Evolutionary conservation across 2,329 filamentous ascomycete genomes (phyloP).

Genomic region (Lecanicillium sp.): DNA sequence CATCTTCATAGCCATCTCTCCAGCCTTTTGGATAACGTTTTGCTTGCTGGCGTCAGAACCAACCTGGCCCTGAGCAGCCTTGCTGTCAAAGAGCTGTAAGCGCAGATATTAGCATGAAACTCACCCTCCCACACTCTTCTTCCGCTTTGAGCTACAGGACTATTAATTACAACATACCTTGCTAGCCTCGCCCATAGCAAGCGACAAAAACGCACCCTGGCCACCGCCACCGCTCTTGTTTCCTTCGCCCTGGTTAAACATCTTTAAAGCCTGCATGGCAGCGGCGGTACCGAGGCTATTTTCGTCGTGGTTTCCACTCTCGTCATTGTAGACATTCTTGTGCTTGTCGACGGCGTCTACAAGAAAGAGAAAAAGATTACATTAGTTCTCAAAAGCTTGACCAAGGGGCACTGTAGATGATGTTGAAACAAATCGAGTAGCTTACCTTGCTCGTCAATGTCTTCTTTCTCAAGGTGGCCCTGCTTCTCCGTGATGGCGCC

Average conservation of each 20-base stretch:
- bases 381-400: no score
- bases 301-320: constrained; percentile 37
- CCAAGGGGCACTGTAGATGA: no score
- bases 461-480: constrained; percentile 35
- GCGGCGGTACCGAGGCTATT: constrained; percentile 60
- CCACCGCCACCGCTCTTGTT: constrained; percentile 46
- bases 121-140: no score
- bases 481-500: constrained; percentile 41
- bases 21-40: constrained; percentile 68
- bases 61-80: constrained; percentile 45
- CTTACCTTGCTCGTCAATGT: constrained; percentile 41
- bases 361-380: neutral
- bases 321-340: constrained; percentile 59
- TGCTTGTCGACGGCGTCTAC: constrained; percentile 64
- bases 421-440: neutral
- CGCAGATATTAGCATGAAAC: neutral
- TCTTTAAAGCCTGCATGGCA: constrained; percentile 73
- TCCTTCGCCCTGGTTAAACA: constrained; percentile 54
- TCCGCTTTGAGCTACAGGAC: no score
- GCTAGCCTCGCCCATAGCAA: constrained; percentile 82
- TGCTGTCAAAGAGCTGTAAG: constrained; percentile 49
- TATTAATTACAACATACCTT: constrained; percentile 41
- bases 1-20: constrained; percentile 83
- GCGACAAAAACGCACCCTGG: constrained; percentile 72
- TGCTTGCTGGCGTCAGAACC: constrained; percentile 63